A percentile compares a stretch with the other conserved stretches of the same genome.
Conservation (phyloP, 2,329 filamentous ascomycete genomes). For the Botrytis porri region DNA sequence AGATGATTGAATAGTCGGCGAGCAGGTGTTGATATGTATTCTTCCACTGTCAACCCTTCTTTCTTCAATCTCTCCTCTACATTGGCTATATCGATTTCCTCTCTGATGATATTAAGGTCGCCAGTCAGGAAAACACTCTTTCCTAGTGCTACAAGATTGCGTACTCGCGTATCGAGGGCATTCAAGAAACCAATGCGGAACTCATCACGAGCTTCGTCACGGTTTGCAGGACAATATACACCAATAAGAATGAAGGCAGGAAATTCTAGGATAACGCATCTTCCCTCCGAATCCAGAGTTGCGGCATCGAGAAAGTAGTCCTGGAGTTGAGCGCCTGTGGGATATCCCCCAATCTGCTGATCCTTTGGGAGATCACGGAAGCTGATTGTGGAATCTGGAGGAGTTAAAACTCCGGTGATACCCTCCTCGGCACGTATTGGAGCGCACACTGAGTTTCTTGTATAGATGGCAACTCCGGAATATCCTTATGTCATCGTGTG, state of each 20-base stretch:
- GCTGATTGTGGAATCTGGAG: slow-evolving; percentile 65
- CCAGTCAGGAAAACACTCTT: slow-evolving; percentile 85
- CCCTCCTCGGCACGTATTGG: slow-evolving; percentile 93
- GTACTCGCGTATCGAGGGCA: slow-evolving; percentile 76
- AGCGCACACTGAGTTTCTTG: slow-evolving; percentile 77
- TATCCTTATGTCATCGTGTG: slow-evolving; percentile 61
- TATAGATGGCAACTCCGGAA: slow-evolving; percentile 93
- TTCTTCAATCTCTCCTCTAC: slow-evolving; percentile 70
- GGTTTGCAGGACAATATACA: slow-evolving; percentile 86
- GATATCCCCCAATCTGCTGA: slow-evolving; percentile 87
- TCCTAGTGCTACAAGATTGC: slow-evolving; percentile 75
- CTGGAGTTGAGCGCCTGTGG: slow-evolving; percentile 63
- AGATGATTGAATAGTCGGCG: slow-evolving; percentile 82
- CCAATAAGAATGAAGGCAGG: slow-evolving; percentile 91
- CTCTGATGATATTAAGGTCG: slow-evolving; percentile 76
- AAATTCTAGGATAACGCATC: slow-evolving; percentile 89
- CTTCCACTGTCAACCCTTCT: slow-evolving; percentile 62
- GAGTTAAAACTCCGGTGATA: slow-evolving; percentile 75
- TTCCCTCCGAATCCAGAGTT: slow-evolving; percentile 82
- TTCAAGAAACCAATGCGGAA: slow-evolving; percentile 80
- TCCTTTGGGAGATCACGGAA: slow-evolving; percentile 73
- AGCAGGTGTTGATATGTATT: slow-evolving; percentile 70
- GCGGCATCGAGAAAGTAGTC: slow-evolving; percentile 63
- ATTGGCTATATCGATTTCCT: slow-evolving; percentile 69
- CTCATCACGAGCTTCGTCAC: slow-evolving; percentile 77